Conservation (phyloP, 257 asterid genomes). For the Lantana camara region DNA sequence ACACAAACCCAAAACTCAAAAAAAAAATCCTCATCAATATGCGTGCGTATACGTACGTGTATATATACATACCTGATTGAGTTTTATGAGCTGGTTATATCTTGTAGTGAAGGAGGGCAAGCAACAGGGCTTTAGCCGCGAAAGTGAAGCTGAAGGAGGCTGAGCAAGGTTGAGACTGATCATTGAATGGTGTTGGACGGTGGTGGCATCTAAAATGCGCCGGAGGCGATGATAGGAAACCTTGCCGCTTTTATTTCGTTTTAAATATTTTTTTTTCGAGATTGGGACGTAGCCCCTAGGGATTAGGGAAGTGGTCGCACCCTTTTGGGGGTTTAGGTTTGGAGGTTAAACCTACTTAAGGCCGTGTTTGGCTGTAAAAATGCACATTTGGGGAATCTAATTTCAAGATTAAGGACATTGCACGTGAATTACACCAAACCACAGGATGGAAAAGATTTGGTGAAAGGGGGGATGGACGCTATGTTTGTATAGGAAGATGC, state of each 20-base stretch:
- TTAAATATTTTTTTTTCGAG: slow-evolving; percentile 5
- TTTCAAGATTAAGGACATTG: neutral
- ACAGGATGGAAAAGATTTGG: neutral
- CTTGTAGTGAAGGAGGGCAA: slow-evolving; percentile 32
- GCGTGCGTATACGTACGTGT: neutral
- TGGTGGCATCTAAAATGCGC: slow-evolving; percentile 43
- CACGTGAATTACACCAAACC: neutral
- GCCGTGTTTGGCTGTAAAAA: neutral
- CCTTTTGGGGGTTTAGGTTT: neutral
- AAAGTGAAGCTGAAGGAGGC: slow-evolving; percentile 38
- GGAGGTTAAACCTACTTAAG: neutral
- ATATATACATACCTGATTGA: slow-evolving; percentile 36
- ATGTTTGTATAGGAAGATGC: no score
- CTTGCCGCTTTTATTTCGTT: neutral
- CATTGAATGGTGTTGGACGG: slow-evolving; percentile 45
- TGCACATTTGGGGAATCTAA: neutral
- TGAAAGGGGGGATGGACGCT: no score
- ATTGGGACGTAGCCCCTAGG: slow-evolving; percentile 19
- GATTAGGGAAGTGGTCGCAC: slow-evolving; percentile 32
- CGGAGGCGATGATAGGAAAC: slow-evolving; percentile 27
- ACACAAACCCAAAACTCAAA: neutral
- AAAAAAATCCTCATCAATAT: neutral
- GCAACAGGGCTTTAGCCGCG: slow-evolving; percentile 38
- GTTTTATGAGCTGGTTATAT: slow-evolving; percentile 33
- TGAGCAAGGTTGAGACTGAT: slow-evolving; percentile 42